Percentiles rank a stretch among this genome's conserved stretches.
Conservation (phyloP, 768 basidiomycete genomes). For the Pulveroboletus sp. region DNA sequence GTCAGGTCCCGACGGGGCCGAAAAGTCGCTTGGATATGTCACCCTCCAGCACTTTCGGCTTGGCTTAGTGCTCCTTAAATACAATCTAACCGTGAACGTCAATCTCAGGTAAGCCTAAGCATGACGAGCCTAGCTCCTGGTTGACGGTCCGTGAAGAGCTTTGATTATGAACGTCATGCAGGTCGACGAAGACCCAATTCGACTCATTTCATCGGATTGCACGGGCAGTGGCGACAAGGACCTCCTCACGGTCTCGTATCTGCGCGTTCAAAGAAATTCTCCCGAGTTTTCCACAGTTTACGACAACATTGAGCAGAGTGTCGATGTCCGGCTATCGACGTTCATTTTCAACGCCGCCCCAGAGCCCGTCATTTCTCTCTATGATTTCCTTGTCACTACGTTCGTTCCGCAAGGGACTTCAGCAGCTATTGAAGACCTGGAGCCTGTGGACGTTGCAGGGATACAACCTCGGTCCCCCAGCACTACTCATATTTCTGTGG, state of each 20-base stretch:
- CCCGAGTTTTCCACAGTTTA: conserved; percentile 78
- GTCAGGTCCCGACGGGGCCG: conserved; percentile 53
- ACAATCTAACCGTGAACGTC: conserved; percentile 82
- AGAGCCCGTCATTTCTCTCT: conserved; percentile 83
- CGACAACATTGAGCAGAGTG: conserved; percentile 83
- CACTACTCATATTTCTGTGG: conserved; percentile 78
- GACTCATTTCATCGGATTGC: conserved; percentile 61
- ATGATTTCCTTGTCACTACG: conserved; percentile 97
- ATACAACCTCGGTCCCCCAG: conserved; percentile 26
- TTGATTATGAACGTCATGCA: conserved; percentile 73
- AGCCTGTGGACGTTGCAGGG: conserved; percentile 1
- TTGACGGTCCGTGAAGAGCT: conserved; percentile 43
- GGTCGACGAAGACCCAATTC: conserved; percentile 45
- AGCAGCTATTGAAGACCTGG: conserved; percentile 5
- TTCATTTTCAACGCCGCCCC: conserved; percentile 86
- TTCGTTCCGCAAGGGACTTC: conserved; percentile 56
- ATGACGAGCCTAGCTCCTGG: not conserved
- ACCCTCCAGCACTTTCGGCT: conserved; percentile 75
- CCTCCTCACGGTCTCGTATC: conserved; percentile 75
- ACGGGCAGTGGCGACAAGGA: conserved; percentile 46
- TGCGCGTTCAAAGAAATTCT: conserved; percentile 74
- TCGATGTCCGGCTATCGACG: conserved; percentile 85
- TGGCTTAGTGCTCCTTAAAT: conserved; percentile 69
- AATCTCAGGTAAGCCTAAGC: conserved; percentile 55
- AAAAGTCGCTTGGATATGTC: conserved; percentile 75